Evolutionary conservation across 441 rosid genomes (phyloP).

Genomic region (Gossypium trilobum): DNA sequence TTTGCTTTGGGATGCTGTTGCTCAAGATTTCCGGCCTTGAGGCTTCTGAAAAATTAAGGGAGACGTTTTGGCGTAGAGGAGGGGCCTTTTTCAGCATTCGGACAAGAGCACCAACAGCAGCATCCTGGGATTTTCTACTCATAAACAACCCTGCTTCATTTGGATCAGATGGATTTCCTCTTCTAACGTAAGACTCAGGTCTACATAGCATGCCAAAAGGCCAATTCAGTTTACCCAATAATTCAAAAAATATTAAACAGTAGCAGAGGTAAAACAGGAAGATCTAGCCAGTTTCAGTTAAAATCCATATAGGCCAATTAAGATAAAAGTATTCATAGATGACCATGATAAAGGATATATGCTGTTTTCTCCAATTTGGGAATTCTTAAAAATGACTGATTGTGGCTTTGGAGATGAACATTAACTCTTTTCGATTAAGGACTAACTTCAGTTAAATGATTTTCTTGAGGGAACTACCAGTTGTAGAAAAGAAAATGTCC

Average conservation of each 20-base stretch:
- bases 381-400: neutral
- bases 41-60: slow-evolving; percentile 27
- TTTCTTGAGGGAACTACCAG: neutral
- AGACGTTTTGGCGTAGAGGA: slow-evolving; percentile 55
- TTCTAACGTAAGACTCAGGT: slow-evolving; percentile 54
- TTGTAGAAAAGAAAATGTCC: neutral
- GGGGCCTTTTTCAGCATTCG: slow-evolving; percentile 74
- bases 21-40: slow-evolving; percentile 28
- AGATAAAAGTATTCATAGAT: neutral
- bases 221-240: neutral
- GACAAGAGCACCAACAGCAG: slow-evolving; percentile 85
- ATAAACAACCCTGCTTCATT: slow-evolving; percentile 34
- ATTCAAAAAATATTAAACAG: neutral
- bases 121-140: slow-evolving; percentile 58
- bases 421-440: neutral
- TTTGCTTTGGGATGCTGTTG: slow-evolving; percentile 23
- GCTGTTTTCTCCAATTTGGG: neutral
- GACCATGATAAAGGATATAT: neutral
- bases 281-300: neutral
- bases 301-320: neutral
- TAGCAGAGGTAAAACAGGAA: neutral
- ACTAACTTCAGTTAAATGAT: neutral
- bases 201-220: slow-evolving; percentile 25
- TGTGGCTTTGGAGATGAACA: neutral
- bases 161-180: slow-evolving; percentile 33